Percentiles rank a stretch among this genome's conserved stretches.
These are phyloP conservation scores for Spatholobus suberectus DNA, from an alignment of 306 rosid species.

Conservation along the genomic window DNA sequence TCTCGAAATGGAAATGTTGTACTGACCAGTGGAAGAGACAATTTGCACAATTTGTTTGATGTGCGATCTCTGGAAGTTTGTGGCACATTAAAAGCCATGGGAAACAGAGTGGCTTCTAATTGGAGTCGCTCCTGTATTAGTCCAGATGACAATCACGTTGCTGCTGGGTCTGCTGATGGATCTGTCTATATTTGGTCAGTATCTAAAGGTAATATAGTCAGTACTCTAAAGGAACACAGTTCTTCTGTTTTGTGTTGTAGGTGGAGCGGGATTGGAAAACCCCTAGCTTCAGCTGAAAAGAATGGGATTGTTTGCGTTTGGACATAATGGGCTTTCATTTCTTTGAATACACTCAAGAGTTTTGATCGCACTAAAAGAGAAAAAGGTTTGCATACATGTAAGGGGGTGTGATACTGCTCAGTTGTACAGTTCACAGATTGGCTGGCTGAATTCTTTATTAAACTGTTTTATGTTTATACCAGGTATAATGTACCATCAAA, in stretches of 20 bases:
- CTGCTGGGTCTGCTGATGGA: conserved; percentile 95
- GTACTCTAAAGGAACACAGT: conserved; percentile 81
- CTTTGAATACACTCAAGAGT: conserved; percentile 6
- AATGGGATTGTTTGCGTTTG: conserved; percentile 86
- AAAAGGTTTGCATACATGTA: conserved; percentile 4
- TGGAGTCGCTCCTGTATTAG: conserved; percentile 98
- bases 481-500: conserved; percentile 30
- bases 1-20: conserved; percentile 82
- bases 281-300: conserved; percentile 93
- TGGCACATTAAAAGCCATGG: conserved; percentile 73
- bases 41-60: conserved; percentile 85
- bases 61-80: conserved; percentile 88
- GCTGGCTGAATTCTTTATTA: conserved; percentile 31
- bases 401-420: conserved; percentile 1
- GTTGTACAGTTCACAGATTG: conserved; percentile 27
- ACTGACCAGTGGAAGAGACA: conserved; percentile 96
- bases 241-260: conserved; percentile 87
- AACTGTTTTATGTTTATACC: conserved; percentile 34
- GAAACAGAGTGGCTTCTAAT: conserved; percentile 88
- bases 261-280: conserved; percentile 88
- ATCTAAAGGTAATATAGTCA: conserved; percentile 73
- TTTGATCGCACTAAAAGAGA: not conserved
- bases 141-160: conserved; percentile 91
- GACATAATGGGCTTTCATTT: conserved; percentile 49
- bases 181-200: conserved; percentile 85